A percentile compares a stretch with the other conserved stretches of the same genome.
These are phyloP conservation scores for Aspergillus sergii DNA, from an alignment of 2,329 filamentous ascomycete species.

Conservation along the genomic window DNA sequence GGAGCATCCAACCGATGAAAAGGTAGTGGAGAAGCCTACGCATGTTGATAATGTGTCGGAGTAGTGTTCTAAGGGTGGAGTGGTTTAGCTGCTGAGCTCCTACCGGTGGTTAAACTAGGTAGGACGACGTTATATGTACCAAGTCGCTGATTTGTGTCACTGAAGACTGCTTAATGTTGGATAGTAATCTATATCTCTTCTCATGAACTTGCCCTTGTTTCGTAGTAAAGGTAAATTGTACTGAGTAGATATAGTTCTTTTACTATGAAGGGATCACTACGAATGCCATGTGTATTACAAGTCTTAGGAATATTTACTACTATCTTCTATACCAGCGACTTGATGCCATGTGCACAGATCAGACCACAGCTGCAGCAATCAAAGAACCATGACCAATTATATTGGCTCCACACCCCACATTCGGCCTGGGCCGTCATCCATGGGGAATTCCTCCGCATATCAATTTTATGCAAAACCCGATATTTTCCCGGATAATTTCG, in stretches of 20 bases:
- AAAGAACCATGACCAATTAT: background rate
- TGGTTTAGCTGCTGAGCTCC: background rate
- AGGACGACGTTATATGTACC: background rate
- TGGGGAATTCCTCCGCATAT: background rate
- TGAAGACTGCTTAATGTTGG: background rate
- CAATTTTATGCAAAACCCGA: background rate
- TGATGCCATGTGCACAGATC: background rate
- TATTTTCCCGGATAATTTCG: background rate
- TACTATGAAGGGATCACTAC: no score
- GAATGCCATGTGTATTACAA: no score
- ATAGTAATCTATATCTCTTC: background rate
- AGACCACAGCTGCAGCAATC: background rate
- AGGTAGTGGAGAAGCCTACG: slow-evolving; percentile 9
- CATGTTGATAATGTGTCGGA: slow-evolving; percentile 4
- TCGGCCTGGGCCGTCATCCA: background rate
- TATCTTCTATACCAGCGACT: no score
- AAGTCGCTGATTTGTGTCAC: background rate
- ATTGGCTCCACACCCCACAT: background rate
- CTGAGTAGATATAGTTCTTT: no score
- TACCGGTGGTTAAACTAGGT: background rate
- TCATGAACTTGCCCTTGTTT: background rate
- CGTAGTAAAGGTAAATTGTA: background rate
- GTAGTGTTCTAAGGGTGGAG: background rate
- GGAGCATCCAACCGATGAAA: slow-evolving; percentile 10
- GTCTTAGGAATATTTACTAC: no score